Evolutionary conservation across 345 rosid species (phyloP).

Genomic region (Excoecaria cochinchinensis): DNA sequence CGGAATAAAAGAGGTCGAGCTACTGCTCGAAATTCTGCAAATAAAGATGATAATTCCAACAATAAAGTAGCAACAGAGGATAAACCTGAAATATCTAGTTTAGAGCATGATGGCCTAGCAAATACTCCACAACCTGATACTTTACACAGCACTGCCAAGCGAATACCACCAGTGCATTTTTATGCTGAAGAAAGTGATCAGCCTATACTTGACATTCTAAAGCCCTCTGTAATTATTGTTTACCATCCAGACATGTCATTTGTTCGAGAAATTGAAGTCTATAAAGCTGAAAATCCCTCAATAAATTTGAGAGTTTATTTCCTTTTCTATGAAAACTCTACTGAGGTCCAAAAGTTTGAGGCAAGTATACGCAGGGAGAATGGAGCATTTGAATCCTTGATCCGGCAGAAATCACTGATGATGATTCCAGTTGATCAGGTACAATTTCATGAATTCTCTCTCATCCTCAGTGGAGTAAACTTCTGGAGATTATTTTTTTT

Average conservation of each 20-base stretch:
- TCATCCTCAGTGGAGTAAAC: not conserved
- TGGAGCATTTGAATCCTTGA: conserved; percentile 92
- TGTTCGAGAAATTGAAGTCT: conserved; percentile 91
- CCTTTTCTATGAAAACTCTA: conserved; percentile 87
- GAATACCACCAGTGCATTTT: conserved; percentile 69
- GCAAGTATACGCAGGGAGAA: conserved; percentile 92
- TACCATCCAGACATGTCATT: conserved; percentile 88
- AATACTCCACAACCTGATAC: conserved; percentile 24
- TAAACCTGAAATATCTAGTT: conserved; percentile 35
- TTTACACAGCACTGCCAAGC: conserved; percentile 31
- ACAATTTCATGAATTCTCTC: conserved; percentile 10
- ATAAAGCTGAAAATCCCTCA: conserved; percentile 87
- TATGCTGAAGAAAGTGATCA: conserved; percentile 77
- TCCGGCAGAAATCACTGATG: conserved; percentile 94
- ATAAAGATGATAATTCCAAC: conserved; percentile 30
- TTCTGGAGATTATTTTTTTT: not conserved
- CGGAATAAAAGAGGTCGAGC: conserved; percentile 37
- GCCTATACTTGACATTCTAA: conserved; percentile 73
- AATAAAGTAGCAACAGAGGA: conserved; percentile 25
- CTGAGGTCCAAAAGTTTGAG: conserved; percentile 92
- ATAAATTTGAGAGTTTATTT: conserved; percentile 78
- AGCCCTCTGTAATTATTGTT: conserved; percentile 77
- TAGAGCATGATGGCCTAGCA: conserved; percentile 37
- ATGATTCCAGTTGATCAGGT: conserved; percentile 97
- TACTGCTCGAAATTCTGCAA: conserved; percentile 24